Conservation (phyloP, 371 early-diverging fungal genomes). For the Modicella reniformis region DNA sequence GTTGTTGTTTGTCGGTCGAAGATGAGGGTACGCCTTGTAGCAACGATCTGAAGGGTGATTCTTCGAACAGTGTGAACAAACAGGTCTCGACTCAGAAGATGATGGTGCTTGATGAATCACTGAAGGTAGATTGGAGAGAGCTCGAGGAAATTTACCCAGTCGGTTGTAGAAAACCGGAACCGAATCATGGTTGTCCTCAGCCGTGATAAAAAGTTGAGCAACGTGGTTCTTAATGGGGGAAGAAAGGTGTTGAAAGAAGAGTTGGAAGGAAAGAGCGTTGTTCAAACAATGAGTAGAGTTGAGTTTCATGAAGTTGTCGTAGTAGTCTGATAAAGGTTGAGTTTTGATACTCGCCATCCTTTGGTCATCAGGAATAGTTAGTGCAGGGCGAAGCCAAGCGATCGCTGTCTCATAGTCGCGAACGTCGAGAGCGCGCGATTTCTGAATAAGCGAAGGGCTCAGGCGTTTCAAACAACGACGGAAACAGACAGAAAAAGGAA, state of each 20-base stretch:
- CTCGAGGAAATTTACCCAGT: not conserved
- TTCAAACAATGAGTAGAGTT: constrained; percentile 3
- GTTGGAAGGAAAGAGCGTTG: not conserved
- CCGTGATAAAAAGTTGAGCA: not conserved
- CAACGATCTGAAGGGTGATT: constrained; percentile 16
- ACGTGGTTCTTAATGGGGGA: not conserved
- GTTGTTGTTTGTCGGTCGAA: not conserved
- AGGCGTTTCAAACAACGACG: constrained; percentile 11
- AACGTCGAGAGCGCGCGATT: constrained; percentile 1
- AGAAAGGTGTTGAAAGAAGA: constrained; percentile 11
- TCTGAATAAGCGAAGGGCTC: not conserved
- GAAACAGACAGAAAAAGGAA: constrained; percentile 13
- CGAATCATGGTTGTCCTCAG: not conserved
- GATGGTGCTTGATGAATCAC: not conserved
- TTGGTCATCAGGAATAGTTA: not conserved
- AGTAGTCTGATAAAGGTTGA: constrained; percentile 5
- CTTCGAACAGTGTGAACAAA: not conserved
- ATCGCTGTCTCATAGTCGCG: constrained; percentile 13
- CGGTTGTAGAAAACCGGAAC: not conserved
- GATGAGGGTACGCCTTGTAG: constrained; percentile 8
- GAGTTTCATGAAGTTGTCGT: not conserved
- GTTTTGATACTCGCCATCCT: not conserved
- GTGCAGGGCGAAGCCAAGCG: not conserved
- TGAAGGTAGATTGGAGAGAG: not conserved
- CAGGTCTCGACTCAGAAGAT: not conserved